Base-by-base conservation (phyloP, 768 basidiomycete genomes). In the Mycena albidolilacea region DNA sequence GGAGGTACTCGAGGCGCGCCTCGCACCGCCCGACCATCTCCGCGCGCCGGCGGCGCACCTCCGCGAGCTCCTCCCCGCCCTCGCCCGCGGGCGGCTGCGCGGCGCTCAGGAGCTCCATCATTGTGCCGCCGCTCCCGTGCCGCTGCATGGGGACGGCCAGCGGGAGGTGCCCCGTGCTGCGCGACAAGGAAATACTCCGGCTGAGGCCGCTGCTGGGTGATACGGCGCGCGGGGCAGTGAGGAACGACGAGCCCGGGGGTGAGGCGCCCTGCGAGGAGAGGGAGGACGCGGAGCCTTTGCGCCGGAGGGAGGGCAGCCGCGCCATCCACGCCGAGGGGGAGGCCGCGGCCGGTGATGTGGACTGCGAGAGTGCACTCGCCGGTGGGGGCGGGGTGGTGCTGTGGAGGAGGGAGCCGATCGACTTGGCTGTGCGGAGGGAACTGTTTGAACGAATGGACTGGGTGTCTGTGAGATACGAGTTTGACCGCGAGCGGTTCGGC, bases 11-110 rank as follows among this genome's bases (percentile, higher is more conserved):
- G 68, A 95, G 79, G 61, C 93, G 90, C 37, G 88, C 86, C 64
- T 90, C 89, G 80, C 94, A 96, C 63, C 94, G 87, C 68, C 82
- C 86, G 37, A 88, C 88, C 61, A 95, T 89, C 73, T 93, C 93
- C 37, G 86, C 87, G 52, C 90, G 86, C 50, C 93, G 87, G 67
- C 86, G 84, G 64, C 91, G 88, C 64, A 95, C 89, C 70, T 94
- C 92, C 3, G 78, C 76, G 73, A 93, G 82, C 80, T 93, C 91
- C 0, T 82, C 78, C 70, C 91, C 89, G 64, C 83, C 78, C 79
- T 65, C 79, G 52, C 64, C 78, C 59, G 46, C 73, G 72, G 48
- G 67, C 30, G 72, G 62, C 37, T 10, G 3, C 23, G 14, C 12
- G 7, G 35, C 46, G 19, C 43, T 63, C 11, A 75, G 70, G 14